Base-by-base conservation (phyloP, 495 filamentous ascomycete species). In the Pyrenopolyporus hunteri region DNA sequence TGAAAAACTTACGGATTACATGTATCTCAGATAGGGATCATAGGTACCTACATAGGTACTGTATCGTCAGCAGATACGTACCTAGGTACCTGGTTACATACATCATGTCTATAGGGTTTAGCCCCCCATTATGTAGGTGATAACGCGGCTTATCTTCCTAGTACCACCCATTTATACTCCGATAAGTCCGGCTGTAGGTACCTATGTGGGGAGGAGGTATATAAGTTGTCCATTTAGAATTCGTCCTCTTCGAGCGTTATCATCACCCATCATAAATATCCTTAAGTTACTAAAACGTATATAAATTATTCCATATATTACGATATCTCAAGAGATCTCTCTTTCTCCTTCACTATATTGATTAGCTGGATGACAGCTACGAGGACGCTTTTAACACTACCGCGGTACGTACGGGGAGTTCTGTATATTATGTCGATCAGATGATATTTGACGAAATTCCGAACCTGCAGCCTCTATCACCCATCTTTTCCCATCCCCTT, bases 361-460 rank as follows among this genome's bases (percentile, higher is more conserved):
- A 28, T 11, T 6, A 23, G 1, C 37, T 64, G 29, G 14, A 64
- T 64, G 61, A 44, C 14, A 64, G n/a, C 22, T 36, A 43, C 31
- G 32, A 20, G 45, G 9, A 28, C 20, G 32, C 49, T 55, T 45
- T 17, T 23, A 48, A 45, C 20, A 28, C 42, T 59, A 2, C 32
- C 50, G 6, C 48, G 55, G 61, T 64, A 64, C 23, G 61, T 54
- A 64, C 23, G 61, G 49, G 11, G 13, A 11, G 17, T 52, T 44
- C 42, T 13, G 3, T 39, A 9, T 28, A 3, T 46, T 11, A 36
- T 45, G 25, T 57, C 39, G 19, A 14, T 23, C n/a, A 2, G 19
- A 6, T 23, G 20, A 25, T 9, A 29, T 29, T 9, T 9, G 26
- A 44, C 25, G 25, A 16, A 17, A 44, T 44, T n/a, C 19, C 13